These are phyloP conservation scores for Ophioceras dolichostomum DNA, from an alignment of 2,329 filamentous ascomycete species.

Conservation along the genomic window DNA sequence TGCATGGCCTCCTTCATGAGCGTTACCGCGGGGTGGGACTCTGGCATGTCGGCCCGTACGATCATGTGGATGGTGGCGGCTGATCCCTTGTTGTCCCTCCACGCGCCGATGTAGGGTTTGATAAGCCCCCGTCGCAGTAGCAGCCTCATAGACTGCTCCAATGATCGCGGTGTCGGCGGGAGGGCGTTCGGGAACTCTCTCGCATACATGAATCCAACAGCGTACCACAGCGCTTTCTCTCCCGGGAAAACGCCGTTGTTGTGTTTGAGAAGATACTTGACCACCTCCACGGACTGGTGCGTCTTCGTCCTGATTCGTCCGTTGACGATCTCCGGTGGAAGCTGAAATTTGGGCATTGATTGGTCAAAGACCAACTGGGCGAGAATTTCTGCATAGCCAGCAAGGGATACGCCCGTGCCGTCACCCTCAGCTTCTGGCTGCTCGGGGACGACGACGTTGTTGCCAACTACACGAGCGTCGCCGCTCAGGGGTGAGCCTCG, in stretches of 20 bases:
- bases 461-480: too few species aligned
- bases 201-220: slow-evolving; percentile 31
- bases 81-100: slow-evolving; percentile 25
- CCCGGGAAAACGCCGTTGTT: slow-evolving; percentile 37
- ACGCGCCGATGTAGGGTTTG: slow-evolving; percentile 30
- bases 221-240: slow-evolving; percentile 35
- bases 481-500: too few species aligned
- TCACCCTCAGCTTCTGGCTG: too few species aligned
- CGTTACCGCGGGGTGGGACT: slow-evolving; percentile 27
- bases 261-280: slow-evolving; percentile 25
- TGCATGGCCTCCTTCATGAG: slow-evolving; percentile 33
- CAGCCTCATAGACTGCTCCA: slow-evolving; percentile 23
- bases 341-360: too few species aligned
- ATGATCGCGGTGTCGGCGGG: slow-evolving; percentile 26
- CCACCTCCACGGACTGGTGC: slow-evolving; percentile 24
- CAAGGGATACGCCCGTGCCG: too few species aligned
- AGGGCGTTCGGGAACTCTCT: slow-evolving; percentile 24
- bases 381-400: too few species aligned
- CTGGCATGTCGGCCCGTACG: slow-evolving; percentile 26
- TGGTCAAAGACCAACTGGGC: too few species aligned
- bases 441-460: too few species aligned
- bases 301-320: slow-evolving; percentile 10
- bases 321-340: too few species aligned
- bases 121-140: slow-evolving; percentile 22
- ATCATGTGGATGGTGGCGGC: slow-evolving; percentile 32